Evolutionary conservation across 352 stramenopile species (phyloP).

Genomic region (Phytophthora pistaciae): DNA sequence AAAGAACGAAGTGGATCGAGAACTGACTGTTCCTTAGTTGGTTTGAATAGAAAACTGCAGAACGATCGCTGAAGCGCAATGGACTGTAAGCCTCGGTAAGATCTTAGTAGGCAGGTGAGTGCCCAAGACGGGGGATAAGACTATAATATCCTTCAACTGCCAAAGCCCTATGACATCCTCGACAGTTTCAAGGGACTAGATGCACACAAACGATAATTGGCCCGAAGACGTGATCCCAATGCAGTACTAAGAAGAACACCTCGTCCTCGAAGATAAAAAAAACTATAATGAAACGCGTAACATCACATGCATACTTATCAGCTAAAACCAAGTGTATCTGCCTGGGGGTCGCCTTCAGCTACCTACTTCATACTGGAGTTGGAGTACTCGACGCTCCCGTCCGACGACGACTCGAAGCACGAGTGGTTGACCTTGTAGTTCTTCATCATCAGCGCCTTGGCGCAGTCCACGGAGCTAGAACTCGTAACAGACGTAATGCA

Average conservation of each 20-base stretch:
- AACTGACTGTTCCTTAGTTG: slow-evolving; percentile 3
- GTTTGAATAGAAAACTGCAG: too few relatives aligned
- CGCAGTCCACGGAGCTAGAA: slow-evolving; percentile 34
- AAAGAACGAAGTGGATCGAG: slow-evolving; percentile 7
- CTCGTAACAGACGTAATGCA: slow-evolving; percentile 31
- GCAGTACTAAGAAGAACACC: not conserved
- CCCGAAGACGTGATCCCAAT: not conserved
- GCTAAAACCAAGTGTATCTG: not conserved
- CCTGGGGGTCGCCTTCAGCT: not conserved
- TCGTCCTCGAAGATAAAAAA: too few relatives aligned
- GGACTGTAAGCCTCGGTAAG: slow-evolving; percentile 1
- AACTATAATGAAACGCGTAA: not conserved
- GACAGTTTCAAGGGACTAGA: not conserved
- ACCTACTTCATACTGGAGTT: not conserved
- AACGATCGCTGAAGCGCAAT: not conserved
- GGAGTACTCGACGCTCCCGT: slow-evolving; percentile 15
- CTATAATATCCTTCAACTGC: not conserved
- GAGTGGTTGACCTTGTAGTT: slow-evolving; percentile 17
- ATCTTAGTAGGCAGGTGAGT: not conserved
- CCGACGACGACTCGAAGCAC: slow-evolving; percentile 22
- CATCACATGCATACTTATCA: not conserved
- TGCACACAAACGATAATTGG: not conserved
- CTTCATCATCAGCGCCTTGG: slow-evolving; percentile 32
- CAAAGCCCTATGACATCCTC: not conserved
- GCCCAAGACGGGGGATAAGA: slow-evolving; percentile 11